phyloP scores from a whole-genome alignment of 305 asterid genomes.

The Stenogyne calaminthoides region DNA sequence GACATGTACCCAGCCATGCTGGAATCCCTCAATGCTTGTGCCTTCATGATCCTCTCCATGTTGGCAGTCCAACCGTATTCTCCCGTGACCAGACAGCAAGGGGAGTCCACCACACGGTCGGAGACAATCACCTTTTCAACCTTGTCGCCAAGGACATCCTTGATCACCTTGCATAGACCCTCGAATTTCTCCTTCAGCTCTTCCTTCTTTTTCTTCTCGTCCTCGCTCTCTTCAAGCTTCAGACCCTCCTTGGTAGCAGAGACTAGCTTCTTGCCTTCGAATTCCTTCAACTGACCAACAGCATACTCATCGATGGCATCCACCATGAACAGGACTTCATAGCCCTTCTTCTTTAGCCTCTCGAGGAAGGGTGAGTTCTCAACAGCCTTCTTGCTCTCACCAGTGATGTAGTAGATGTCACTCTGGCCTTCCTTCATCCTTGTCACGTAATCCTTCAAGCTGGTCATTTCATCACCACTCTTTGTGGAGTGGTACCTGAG shows the following conservation, averaged over 20 bases:
- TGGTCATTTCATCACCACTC: constrained; percentile 45
- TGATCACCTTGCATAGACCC: constrained; percentile 46
- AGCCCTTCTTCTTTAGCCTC: constrained; percentile 47
- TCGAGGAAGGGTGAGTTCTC: constrained; percentile 52
- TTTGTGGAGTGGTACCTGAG: constrained; percentile 45
- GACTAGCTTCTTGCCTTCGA: constrained; percentile 43
- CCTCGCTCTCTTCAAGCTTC: constrained; percentile 43
- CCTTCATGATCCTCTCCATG: constrained; percentile 53
- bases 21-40: constrained; percentile 42
- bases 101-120: constrained; percentile 46
- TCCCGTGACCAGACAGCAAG: constrained; percentile 52
- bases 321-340: constrained; percentile 45
- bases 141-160: constrained; percentile 45
- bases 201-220: constrained; percentile 45
- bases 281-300: constrained; percentile 41
- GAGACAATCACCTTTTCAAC: constrained; percentile 42
- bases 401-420: constrained; percentile 43
- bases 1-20: constrained; percentile 48
- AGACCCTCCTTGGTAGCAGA: constrained; percentile 50
- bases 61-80: constrained; percentile 54
- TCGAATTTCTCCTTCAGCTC: constrained; percentile 40
- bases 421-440: constrained; percentile 44
- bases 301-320: constrained; percentile 48
- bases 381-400: constrained; percentile 47
- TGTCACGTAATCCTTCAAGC: constrained; percentile 41